phyloP scores from a whole-genome alignment of 2,329 filamentous ascomycete species.

The Pestalotiopsis sp. region DNA sequence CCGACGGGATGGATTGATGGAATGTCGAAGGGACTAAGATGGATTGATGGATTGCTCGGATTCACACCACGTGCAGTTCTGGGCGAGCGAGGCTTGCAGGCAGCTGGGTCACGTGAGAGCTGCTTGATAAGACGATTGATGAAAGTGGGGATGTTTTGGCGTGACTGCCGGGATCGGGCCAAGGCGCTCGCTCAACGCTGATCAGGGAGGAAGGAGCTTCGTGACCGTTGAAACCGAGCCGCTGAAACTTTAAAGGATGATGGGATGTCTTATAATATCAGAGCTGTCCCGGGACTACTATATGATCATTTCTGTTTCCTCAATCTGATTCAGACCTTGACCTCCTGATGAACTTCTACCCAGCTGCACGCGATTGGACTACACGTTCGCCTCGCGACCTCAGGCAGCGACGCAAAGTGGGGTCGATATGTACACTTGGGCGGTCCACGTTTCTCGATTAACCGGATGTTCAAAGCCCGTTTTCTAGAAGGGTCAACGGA shows the following conservation, averaged over 20 bases:
- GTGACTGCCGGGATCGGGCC: background rate
- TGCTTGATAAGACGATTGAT: background rate
- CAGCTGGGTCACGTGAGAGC: conserved; percentile 1
- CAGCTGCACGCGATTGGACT: background rate
- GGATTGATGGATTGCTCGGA: background rate
- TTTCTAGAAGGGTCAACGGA: background rate
- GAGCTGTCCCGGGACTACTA: background rate
- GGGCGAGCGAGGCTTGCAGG: background rate
- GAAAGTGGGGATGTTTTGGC: background rate
- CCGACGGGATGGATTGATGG: conserved; percentile 8
- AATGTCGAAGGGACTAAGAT: background rate
- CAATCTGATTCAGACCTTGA: background rate
- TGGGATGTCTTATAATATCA: background rate
- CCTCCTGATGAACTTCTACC: background rate
- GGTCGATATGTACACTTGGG: background rate
- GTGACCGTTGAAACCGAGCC: background rate
- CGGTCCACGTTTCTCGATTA: background rate
- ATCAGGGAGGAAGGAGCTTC: background rate
- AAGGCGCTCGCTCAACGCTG: background rate
- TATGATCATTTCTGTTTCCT: background rate
- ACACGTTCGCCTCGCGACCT: background rate
- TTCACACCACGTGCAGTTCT: conserved; percentile 1
- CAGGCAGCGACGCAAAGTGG: conserved; percentile 2
- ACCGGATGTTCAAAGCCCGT: background rate
- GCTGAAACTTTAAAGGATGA: background rate